Base-by-base conservation (phyloP, 1,284 basidiomycete species). In the Ceratobasidium sp. region DNA sequence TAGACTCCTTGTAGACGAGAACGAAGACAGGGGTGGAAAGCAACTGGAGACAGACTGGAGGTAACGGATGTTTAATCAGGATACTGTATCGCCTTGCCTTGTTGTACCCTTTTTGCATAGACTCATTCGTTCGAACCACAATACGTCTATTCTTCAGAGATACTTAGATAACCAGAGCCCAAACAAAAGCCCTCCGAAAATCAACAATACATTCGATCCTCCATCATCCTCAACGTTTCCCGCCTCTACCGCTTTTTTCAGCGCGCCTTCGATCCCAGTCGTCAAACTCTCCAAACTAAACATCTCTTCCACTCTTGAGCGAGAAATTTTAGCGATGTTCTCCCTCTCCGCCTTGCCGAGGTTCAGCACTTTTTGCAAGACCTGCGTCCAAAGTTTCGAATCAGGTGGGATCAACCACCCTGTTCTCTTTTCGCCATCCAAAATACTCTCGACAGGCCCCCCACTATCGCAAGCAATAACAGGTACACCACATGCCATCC, bases 391-490 rank as follows among this genome's bases (percentile, higher is more conserved):
- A 3, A 84, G 78, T 0, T 84, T 81, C 0, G 88, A 78, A 14
- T 86, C 83, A 0, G 94, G 90, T 0, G 82, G 75, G 28, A 89
- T 84, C 26, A 97, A 83, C 93, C 93, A 87, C 60, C 95, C 87
- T 26, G 91, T 87, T 23, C 75, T 39, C 60, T 61, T 52, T 3
- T 74, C 64, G 23, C 74, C 73, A 77, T 92, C 87, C 10, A 96
- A 80, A 23, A 98, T 83, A 55, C 92, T 97, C 82, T 99, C 97
- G 0, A 89, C 92, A 0, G 97, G 97, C 0, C 97, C 97, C 39
- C 97, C 97, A 62, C 87, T 92, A 79, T 96, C 85, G 76, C 92
- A 93, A 0, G 96, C 96, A 5, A 99, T 81, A 0, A 99, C 92
- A 0, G 96, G 95, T 0, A 98, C 80, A 0, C 94, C 93, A 74